Percentiles rank a stretch among this genome's conserved stretches.
phyloP scores from a whole-genome alignment of 2,329 filamentous ascomycete genomes.

The Fusarium subtropicale region DNA sequence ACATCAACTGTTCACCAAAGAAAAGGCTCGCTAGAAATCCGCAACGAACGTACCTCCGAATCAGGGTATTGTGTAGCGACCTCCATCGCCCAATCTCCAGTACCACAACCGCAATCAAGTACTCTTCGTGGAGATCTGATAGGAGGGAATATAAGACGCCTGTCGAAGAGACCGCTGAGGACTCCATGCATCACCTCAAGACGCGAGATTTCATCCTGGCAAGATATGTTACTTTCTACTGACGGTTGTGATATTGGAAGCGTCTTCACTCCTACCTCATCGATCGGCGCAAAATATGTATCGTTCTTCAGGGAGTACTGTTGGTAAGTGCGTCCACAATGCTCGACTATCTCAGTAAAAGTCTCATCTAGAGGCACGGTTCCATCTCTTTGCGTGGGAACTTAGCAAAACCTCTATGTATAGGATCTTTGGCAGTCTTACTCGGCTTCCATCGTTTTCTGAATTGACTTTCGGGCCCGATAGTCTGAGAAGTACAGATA shows the following conservation, averaged over 20 bases:
- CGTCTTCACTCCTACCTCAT: conserved; percentile 67
- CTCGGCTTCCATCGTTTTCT: conserved; percentile 49
- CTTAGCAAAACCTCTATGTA: conserved; percentile 41
- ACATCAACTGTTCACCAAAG: background rate
- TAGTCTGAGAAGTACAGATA: conserved; percentile 18
- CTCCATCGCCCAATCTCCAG: conserved; percentile 76
- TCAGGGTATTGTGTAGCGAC: conserved; percentile 72
- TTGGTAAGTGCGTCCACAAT: conserved; percentile 75
- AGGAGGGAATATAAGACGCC: conserved; percentile 76
- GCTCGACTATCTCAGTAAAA: conserved; percentile 68
- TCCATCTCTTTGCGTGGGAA: conserved; percentile 55
- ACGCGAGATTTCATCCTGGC: conserved; percentile 75
- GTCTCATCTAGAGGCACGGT: conserved; percentile 67
- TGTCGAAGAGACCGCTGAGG: conserved; percentile 73
- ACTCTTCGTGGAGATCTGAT: conserved; percentile 67
- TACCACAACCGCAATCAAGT: conserved; percentile 79
- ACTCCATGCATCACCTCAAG: conserved; percentile 72
- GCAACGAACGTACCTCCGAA: conserved; percentile 66
- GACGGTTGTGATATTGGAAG: conserved; percentile 6
- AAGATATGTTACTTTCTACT: conserved; percentile 21
- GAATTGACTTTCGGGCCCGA: conserved; percentile 12
- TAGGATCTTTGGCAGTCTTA: conserved; percentile 40
- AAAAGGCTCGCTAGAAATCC: background rate
- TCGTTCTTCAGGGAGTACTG: conserved; percentile 72
- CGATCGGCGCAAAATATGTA: conserved; percentile 75